Evolutionary conservation across 2,329 filamentous ascomycete genomes (phyloP).

Genomic region (Conoideocrella luteorostrata): DNA sequence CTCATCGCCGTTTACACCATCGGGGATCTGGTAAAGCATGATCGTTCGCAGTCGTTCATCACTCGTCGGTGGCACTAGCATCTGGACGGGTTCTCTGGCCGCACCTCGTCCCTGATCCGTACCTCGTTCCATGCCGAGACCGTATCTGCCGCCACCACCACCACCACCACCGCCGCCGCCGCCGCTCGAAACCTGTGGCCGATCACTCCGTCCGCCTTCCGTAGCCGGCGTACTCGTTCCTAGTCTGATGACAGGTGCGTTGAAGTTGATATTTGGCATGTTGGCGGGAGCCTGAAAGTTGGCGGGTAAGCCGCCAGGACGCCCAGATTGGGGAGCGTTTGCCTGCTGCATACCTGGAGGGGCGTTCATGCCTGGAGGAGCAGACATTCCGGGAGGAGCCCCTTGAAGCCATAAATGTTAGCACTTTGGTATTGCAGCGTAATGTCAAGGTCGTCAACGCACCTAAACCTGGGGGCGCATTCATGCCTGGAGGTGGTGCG

Average conservation of each 20-base stretch:
- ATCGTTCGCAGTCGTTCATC: conserved; percentile 91
- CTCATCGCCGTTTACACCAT: conserved; percentile 69
- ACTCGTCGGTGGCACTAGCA: conserved; percentile 71
- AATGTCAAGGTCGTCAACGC: conserved; percentile 26
- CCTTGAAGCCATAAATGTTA: conserved; percentile 37
- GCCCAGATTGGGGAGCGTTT: conserved; percentile 67
- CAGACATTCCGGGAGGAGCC: conserved; percentile 73
- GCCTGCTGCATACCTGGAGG: conserved; percentile 76
- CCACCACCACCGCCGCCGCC: conserved; percentile 16
- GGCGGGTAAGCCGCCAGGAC: conserved; percentile 71
- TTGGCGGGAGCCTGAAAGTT: conserved; percentile 86
- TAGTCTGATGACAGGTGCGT: conserved; percentile 88
- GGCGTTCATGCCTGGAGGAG: conserved; percentile 69
- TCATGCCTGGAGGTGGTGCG: conserved; percentile 58
- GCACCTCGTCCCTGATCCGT: conserved; percentile 62
- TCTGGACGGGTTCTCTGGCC: conserved; percentile 61
- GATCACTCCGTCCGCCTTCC: conserved; percentile 38
- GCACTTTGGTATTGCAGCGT: conserved; percentile 1
- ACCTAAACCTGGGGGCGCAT: conserved; percentile 79
- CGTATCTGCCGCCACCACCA: conserved; percentile 34
- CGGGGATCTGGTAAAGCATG: conserved; percentile 80
- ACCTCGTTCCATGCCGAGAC: conserved; percentile 56
- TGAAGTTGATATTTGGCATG: conserved; percentile 98
- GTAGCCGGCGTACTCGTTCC: conserved; percentile 65
- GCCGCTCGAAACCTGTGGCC: conserved; percentile 7